These are phyloP conservation scores for Phialemonium atrogriseum DNA, from an alignment of 2,329 filamentous ascomycete species.

Conservation along the genomic window DNA sequence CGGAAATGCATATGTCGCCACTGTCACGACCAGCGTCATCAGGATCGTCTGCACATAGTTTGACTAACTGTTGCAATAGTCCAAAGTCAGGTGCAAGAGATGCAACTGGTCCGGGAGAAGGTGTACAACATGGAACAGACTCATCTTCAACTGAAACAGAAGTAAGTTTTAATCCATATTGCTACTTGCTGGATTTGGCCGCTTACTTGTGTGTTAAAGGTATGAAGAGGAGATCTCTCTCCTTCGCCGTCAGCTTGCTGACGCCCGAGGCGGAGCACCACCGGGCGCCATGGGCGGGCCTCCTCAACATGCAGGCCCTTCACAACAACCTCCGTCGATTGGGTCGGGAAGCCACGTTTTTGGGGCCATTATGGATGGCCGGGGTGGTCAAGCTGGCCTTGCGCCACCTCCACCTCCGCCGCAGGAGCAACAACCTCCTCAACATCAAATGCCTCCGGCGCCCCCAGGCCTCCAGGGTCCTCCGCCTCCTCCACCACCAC, in stretches of 20 bases:
- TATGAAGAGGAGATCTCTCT: constrained; percentile 88
- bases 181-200: constrained; percentile 6
- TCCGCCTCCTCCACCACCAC: constrained; percentile 48
- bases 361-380: constrained; percentile 90
- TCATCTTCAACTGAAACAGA: constrained; percentile 80
- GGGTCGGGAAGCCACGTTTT: constrained; percentile 90
- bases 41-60: not conserved
- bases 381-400: constrained; percentile 71
- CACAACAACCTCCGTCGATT: constrained; percentile 79
- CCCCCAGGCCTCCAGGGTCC: constrained; percentile 57
- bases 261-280: constrained; percentile 56
- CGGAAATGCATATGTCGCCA: constrained; percentile 1
- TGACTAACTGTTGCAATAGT: constrained; percentile 43
- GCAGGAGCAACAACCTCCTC: constrained; percentile 43
- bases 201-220: constrained; percentile 35
- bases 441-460: constrained; percentile 66
- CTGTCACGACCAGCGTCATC: not conserved
- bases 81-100: constrained; percentile 83
- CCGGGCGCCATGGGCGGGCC: constrained; percentile 56
- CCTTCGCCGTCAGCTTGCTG: constrained; percentile 79
- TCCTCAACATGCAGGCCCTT: constrained; percentile 67
- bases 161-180: constrained; percentile 49
- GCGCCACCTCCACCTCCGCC: constrained; percentile 67
- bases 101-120: constrained; percentile 88
- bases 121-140: constrained; percentile 88